Conservation (phyloP, 345 rosid genomes). For the Eucalyptus regnans region DNA sequence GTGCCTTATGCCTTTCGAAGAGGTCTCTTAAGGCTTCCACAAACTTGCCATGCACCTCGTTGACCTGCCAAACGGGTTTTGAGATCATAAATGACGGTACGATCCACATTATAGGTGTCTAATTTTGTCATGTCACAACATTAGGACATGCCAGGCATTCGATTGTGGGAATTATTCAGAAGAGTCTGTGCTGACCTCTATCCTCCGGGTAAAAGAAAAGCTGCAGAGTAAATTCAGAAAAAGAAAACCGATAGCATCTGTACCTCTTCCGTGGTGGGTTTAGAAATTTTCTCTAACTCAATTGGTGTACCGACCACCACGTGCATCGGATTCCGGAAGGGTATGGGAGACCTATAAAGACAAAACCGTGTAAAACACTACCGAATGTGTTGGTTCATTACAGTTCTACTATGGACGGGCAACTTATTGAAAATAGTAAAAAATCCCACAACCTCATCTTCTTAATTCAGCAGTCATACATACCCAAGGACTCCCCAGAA, state of each 20-base stretch:
- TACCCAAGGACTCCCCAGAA: constrained; percentile 90
- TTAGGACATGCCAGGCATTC: neutral
- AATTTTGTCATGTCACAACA: neutral
- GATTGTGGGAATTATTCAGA: neutral
- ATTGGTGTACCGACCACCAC: constrained; percentile 90
- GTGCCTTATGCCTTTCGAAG: constrained; percentile 19
- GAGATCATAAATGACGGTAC: neutral
- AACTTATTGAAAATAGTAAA: neutral
- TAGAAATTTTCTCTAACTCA: constrained; percentile 47
- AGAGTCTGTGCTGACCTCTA: neutral
- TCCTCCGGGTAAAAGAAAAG: neutral
- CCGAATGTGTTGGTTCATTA: neutral
- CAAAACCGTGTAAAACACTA: neutral
- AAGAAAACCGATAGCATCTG: neutral
- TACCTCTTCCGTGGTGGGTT: constrained; percentile 87
- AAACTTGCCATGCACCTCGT: constrained; percentile 13
- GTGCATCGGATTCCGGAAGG: constrained; percentile 59
- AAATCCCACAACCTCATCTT: neutral
- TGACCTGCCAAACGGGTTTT: constrained; percentile 13
- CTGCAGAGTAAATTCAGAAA: neutral
- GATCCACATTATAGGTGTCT: neutral
- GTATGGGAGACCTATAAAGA: constrained; percentile 52
- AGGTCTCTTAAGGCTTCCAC: constrained; percentile 15
- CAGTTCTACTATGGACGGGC: neutral
- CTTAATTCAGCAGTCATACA: neutral